Conservation (phyloP, 345 rosid species). For the Ceriops zippeliana region DNA sequence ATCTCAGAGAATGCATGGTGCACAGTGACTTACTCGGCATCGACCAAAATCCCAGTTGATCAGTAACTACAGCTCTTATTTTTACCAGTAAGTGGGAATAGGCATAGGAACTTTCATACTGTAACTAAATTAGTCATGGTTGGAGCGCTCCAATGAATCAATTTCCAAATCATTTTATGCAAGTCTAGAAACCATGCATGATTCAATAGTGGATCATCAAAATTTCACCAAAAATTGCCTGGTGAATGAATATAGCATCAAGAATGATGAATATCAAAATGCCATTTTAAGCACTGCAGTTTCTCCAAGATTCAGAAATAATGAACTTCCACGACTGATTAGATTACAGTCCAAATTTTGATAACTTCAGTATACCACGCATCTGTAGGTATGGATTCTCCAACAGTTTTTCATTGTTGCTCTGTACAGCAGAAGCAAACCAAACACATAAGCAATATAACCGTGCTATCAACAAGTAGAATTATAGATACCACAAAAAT, state of each 20-base stretch:
- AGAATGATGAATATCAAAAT: background rate
- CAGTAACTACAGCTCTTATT: background rate
- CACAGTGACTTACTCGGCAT: constrained; percentile 1
- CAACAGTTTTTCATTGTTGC: constrained; percentile 92
- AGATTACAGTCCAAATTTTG: constrained; percentile 28
- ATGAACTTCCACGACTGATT: background rate
- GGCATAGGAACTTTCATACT: background rate
- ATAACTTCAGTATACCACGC: constrained; percentile 87
- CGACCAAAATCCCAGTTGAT: constrained; percentile 3
- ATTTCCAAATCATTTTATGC: background rate
- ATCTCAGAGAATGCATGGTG: background rate
- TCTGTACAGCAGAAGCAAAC: constrained; percentile 44
- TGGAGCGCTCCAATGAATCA: constrained; percentile 6
- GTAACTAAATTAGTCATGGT: background rate
- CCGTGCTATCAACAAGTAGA: background rate
- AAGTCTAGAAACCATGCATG: background rate
- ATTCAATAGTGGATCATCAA: background rate
- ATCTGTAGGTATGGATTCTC: constrained; percentile 98
- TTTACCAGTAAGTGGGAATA: background rate
- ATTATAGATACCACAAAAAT: background rate
- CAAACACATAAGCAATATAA: constrained; percentile 14
- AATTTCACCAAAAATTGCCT: constrained; percentile 1
- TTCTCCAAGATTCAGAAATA: background rate
- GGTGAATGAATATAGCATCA: background rate
- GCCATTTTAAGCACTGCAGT: background rate